Conservation (phyloP, 441 rosid species). For the Cnidoscolus chayamansa region DNA sequence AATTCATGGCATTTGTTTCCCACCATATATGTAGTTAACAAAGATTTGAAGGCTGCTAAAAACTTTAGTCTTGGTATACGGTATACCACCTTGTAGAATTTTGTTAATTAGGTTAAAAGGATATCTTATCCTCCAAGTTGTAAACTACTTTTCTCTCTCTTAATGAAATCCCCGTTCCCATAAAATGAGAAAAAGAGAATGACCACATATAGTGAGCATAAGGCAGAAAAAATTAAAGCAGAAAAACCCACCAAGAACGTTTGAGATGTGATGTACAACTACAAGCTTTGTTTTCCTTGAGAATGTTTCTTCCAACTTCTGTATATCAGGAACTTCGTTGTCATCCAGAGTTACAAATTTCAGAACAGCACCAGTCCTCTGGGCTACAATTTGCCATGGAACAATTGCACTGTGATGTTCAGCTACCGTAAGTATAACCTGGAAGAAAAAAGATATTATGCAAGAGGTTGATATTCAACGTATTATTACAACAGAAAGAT, state of each 20-base stretch:
- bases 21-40: neutral
- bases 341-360: conserved; percentile 58
- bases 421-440: conserved; percentile 71
- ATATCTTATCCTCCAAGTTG: no score
- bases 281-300: conserved; percentile 70
- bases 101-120: no score
- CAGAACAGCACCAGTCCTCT: conserved; percentile 69
- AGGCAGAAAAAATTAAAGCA: neutral
- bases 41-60: neutral
- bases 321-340: conserved; percentile 63
- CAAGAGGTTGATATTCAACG: neutral
- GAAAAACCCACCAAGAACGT: conserved; percentile 59
- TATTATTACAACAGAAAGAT: neutral
- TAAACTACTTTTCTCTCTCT: no score
- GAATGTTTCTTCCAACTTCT: conserved; percentile 49
- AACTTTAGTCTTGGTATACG: neutral
- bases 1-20: neutral
- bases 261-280: conserved; percentile 81
- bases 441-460: conserved; percentile 25
- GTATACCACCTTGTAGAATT: neutral
- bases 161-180: no score
- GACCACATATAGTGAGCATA: neutral
- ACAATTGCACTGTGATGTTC: conserved; percentile 94
- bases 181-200: neutral
- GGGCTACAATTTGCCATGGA: conserved; percentile 89